Percentiles rank a stretch among this genome's conserved stretches.
Conservation (phyloP, 2,329 filamentous ascomycete genomes). For the Fusarium tricinctum region DNA sequence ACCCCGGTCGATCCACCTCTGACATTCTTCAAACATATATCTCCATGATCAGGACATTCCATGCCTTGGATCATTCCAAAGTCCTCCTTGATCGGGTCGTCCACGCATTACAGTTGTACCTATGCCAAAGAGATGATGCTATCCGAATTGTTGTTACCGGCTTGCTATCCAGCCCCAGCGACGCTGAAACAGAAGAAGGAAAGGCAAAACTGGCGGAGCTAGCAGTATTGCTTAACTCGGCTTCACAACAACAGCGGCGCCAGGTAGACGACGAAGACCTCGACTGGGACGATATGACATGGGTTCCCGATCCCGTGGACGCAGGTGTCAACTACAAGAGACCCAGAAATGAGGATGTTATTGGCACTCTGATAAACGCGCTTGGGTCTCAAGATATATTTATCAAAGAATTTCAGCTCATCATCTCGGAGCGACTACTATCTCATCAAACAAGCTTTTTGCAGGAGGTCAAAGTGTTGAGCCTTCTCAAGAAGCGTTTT, state of each 20-base stretch:
- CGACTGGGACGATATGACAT: conserved; percentile 93
- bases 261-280: conserved; percentile 76
- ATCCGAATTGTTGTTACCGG: conserved; percentile 83
- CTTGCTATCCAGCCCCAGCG: conserved; percentile 73
- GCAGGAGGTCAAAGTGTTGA: conserved; percentile 85
- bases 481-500: conserved; percentile 89
- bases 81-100: conserved; percentile 82
- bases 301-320: conserved; percentile 93
- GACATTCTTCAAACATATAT: conserved; percentile 84
- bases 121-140: conserved; percentile 82
- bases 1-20: conserved; percentile 81
- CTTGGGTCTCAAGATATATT: conserved; percentile 93
- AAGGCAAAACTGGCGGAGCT: conserved; percentile 74
- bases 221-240: conserved; percentile 74
- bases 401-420: conserved; percentile 91
- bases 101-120: conserved; percentile 78
- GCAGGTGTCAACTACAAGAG: conserved; percentile 93
- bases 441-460: conserved; percentile 77
- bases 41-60: conserved; percentile 82
- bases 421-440: conserved; percentile 86
- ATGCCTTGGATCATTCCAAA: conserved; percentile 81
- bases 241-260: conserved; percentile 66
- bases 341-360: conserved; percentile 89
- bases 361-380: conserved; percentile 88
- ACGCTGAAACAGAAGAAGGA: conserved; percentile 62